Percentiles rank a stretch among this genome's conserved stretches.
Conservation (phyloP, 108 stramenopile genomes). For the Asterionellopsis glacialis region DNA sequence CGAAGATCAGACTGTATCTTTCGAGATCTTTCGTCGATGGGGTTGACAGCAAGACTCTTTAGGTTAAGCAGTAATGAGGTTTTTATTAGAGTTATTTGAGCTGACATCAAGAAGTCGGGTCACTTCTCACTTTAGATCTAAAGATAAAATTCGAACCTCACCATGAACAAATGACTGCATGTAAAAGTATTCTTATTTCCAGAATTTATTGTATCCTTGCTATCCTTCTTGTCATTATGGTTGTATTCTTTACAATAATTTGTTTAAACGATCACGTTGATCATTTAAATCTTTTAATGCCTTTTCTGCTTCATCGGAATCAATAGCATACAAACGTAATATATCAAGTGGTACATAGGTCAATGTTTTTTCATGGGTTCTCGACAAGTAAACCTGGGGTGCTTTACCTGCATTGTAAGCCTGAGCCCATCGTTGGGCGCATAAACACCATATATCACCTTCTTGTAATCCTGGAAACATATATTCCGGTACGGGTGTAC, state of each 20-base stretch:
- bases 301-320: constrained; percentile 48
- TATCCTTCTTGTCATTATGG: no score
- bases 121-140: no score
- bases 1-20: no score
- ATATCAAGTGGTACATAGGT: constrained; percentile 53
- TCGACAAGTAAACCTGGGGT: constrained; percentile 54
- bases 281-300: constrained; percentile 42
- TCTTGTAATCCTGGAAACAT: constrained; percentile 75
- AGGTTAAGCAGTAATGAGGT: no score
- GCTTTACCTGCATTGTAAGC: constrained; percentile 66
- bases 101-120: no score
- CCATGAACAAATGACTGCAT: no score
- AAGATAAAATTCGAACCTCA: no score
- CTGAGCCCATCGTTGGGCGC: constrained; percentile 83
- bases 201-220: no score
- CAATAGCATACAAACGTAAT: constrained; percentile 53
- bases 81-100: no score
- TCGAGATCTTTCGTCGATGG: no score
- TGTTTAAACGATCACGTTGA: constrained; percentile 48
- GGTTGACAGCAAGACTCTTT: no score
- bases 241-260: constrained; percentile 30
- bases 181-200: no score
- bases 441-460: constrained; percentile 85
- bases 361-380: constrained; percentile 82
- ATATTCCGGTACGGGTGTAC: constrained; percentile 68